Evolutionary conservation across 1,284 basidiomycete species (phyloP), one percentile per base, ranked within the genome.

Genomic region (Leccinum subfulvum): DNA sequence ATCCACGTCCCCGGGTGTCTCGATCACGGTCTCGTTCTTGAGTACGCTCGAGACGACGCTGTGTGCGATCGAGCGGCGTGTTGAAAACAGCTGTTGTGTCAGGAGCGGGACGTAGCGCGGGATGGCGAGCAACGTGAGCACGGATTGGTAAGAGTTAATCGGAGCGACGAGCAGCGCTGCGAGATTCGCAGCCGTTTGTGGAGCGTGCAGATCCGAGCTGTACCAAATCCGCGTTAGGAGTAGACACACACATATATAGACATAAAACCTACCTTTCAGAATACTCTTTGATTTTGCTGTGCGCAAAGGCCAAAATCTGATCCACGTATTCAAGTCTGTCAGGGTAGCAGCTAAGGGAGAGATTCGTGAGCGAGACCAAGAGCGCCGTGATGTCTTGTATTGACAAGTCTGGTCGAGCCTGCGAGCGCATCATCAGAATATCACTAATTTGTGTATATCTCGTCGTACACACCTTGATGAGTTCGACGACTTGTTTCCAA

Each of bases 401-500:
- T 28, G 26, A 26, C 26, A 26, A 26, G 26, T 26, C 26, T 26
- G 26, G 26, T 26, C 26, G 26, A 28, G 26, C 26, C 26, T 28
- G 26, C 7, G 26, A 28, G 7, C 26, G 26, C 26, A 7, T 28
- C 1, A 7, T 28, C 26, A 28, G 26, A 28, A 28, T 7, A 7
- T 28, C 26, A 28, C 23, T 23, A 95, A 30, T 21, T 6, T 0
- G 1, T 30, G 18, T 1, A 3, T 9, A 16, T n/a, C 18, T 23
- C 21, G 14, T 30, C 13, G 26, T 49, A 71, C 78, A 23, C 62
- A 92, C 94, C 84, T 95, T 95, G 81, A 98, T 95, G 39, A 98
- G 85, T 73, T 96, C 91, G 8, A 97, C 95, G n/a, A 98, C 92
- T 75, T 98, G 96, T 67, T 93, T 89, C 96, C 95, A 98, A 77